Percentiles rank a stretch among this genome's conserved stretches.
Evolutionary conservation across 1,284 basidiomycete genomes (phyloP).

Genomic region (Neonothopanus nambi): DNA sequence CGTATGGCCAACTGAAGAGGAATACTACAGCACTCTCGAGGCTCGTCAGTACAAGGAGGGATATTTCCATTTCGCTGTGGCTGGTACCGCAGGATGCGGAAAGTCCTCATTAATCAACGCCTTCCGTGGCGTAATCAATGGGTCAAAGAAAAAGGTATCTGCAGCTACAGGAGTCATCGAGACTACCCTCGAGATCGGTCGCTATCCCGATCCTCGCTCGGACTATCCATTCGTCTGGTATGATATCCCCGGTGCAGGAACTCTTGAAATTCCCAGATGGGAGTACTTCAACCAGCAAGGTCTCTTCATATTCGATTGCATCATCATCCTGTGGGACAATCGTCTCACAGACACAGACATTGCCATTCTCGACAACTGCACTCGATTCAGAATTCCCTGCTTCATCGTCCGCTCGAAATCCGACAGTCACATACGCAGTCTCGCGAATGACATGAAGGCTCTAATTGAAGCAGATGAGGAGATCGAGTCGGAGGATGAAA

Average conservation of each 20-base stretch:
- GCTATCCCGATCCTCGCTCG: constrained; percentile 28
- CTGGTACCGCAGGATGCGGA: constrained; percentile 34
- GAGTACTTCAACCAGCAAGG: constrained; percentile 39
- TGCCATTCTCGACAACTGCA: constrained; percentile 25
- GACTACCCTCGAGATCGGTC: constrained; percentile 21
- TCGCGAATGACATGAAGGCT: constrained; percentile 28
- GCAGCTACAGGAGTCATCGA: constrained; percentile 31
- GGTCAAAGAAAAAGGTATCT: constrained; percentile 23
- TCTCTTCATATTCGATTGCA: constrained; percentile 35
- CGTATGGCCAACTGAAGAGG: constrained; percentile 27
- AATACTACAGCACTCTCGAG: constrained; percentile 24
- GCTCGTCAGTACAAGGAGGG: too few species aligned
- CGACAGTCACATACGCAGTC: constrained; percentile 32
- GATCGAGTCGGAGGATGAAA: neutral
- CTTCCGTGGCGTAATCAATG: constrained; percentile 29
- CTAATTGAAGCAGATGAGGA: constrained; percentile 19
- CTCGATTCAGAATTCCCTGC: constrained; percentile 31
- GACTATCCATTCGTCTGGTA: constrained; percentile 32
- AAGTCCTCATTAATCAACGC: constrained; percentile 38
- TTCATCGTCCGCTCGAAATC: constrained; percentile 38
- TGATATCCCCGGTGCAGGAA: constrained; percentile 37
- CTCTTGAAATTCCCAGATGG: constrained; percentile 33
- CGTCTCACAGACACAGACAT: constrained; percentile 23
- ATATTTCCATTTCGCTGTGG: constrained; percentile 29
- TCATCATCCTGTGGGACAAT: constrained; percentile 25